These are phyloP conservation scores for Ormosia emarginata DNA, from an alignment of 306 rosid genomes.

Conservation along the genomic window DNA sequence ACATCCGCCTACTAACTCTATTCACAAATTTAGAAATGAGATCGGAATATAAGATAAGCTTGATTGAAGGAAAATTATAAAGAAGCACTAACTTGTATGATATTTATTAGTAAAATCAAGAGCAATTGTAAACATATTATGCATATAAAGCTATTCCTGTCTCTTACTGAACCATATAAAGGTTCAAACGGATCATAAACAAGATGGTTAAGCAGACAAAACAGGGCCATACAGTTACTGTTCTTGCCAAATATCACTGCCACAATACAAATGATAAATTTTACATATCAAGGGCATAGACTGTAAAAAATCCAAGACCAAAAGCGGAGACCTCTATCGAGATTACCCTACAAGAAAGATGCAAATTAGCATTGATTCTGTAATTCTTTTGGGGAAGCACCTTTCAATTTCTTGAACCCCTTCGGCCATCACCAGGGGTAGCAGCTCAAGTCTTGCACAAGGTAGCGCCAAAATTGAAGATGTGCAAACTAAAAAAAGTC, in stretches of 20 bases:
- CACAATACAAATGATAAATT: background rate
- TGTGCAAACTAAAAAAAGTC: conserved; percentile 10
- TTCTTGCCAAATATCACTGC: conserved; percentile 17
- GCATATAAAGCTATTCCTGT: background rate
- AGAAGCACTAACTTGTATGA: background rate
- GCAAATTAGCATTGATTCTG: conserved; percentile 9
- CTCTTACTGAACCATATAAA: background rate
- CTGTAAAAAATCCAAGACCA: background rate
- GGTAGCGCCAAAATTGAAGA: background rate
- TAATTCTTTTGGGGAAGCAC: conserved; percentile 19
- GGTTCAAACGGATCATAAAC: conserved; percentile 8
- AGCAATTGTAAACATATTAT: background rate
- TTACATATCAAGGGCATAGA: background rate
- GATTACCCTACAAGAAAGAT: background rate
- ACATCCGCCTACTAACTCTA: background rate
- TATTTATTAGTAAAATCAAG: background rate
- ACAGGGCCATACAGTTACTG: background rate
- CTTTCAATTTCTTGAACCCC: conserved; percentile 19
- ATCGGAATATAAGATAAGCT: background rate
- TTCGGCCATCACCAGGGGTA: conserved; percentile 25
- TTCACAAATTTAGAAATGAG: background rate
- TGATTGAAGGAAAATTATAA: background rate
- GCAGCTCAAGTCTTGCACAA: background rate
- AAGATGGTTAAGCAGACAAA: conserved; percentile 5
- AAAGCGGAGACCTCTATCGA: conserved; percentile 11